These are phyloP conservation scores for Vickermania ingenoplastis DNA, from an alignment of 208 protist genomes.

Conservation along the genomic window DNA sequence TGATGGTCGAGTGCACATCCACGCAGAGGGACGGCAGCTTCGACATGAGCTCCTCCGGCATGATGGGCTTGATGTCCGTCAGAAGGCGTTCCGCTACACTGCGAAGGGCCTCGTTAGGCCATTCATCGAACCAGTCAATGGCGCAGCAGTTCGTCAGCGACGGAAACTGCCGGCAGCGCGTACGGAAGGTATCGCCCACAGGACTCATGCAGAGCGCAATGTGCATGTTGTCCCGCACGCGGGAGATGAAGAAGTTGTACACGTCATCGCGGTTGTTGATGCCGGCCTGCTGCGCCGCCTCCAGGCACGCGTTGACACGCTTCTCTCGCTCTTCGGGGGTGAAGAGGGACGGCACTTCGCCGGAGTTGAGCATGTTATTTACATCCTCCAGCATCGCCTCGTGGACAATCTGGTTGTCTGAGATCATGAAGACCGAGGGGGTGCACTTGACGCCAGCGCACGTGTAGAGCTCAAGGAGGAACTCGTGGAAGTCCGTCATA, in stretches of 20 bases:
- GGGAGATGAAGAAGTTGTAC: constrained; percentile 92
- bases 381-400: constrained; percentile 96
- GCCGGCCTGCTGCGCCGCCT: constrained; percentile 81
- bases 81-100: constrained; percentile 83
- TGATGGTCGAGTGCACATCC: constrained; percentile 76
- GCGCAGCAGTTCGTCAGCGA: constrained; percentile 97
- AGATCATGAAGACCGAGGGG: constrained; percentile 90
- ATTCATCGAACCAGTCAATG: constrained; percentile 97
- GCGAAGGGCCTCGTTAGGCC: constrained; percentile 91
- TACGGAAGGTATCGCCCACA: constrained; percentile 92
- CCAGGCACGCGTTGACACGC: constrained; percentile 88
- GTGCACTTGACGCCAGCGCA: constrained; percentile 82
- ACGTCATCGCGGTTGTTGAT: constrained; percentile 87
- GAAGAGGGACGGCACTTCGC: constrained; percentile 96
- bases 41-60: constrained; percentile 39
- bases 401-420: constrained; percentile 94
- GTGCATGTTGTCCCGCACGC: constrained; percentile 94
- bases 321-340: constrained; percentile 93
- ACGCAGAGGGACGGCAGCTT: constrained; percentile 80
- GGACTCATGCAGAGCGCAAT: constrained; percentile 96
- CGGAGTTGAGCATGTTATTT: constrained; percentile 97
- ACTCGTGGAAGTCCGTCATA: constrained; percentile 89
- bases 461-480: constrained; percentile 87
- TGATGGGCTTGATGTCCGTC: constrained; percentile 24
- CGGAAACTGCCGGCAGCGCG: constrained; percentile 93